These are phyloP conservation scores for Botrytis aclada DNA, from an alignment of 2,329 filamentous ascomycete species.

Conservation along the genomic window DNA sequence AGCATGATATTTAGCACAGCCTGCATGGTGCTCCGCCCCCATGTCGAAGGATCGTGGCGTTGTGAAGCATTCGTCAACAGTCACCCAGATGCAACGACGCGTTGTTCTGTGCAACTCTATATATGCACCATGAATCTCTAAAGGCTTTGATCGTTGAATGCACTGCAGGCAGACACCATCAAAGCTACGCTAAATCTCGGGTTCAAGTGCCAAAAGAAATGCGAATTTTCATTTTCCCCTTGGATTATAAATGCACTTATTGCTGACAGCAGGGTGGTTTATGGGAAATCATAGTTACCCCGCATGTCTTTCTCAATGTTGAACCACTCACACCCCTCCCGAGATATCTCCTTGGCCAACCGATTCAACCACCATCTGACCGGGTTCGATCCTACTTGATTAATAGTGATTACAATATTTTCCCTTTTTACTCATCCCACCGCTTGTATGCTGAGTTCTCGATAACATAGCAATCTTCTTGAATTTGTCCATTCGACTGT, in stretches of 20 bases:
- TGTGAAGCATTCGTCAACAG: slow-evolving; percentile 5
- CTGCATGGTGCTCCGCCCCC: neutral
- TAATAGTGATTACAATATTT: neutral
- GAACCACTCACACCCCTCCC: neutral
- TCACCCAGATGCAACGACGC: neutral
- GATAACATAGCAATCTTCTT: neutral
- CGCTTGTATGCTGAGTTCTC: neutral
- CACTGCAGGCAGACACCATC: neutral
- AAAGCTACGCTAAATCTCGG: neutral
- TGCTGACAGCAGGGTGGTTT: slow-evolving; percentile 1
- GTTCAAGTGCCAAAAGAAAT: neutral
- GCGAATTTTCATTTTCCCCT: neutral
- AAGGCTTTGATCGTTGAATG: neutral
- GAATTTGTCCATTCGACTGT: neutral
- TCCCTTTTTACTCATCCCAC: neutral
- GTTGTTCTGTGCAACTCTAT: neutral
- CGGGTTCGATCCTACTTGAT: neutral
- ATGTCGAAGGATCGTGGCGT: slow-evolving; percentile 16
- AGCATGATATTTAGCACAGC: neutral
- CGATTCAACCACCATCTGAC: neutral
- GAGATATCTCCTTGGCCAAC: slow-evolving; percentile 4
- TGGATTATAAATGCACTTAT: neutral
- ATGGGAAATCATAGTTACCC: neutral
- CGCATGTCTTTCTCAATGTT: neutral
- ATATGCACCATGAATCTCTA: neutral